Base-by-base conservation (phyloP, 306 rosid species). In the Vigna reflexopilosa region DNA sequence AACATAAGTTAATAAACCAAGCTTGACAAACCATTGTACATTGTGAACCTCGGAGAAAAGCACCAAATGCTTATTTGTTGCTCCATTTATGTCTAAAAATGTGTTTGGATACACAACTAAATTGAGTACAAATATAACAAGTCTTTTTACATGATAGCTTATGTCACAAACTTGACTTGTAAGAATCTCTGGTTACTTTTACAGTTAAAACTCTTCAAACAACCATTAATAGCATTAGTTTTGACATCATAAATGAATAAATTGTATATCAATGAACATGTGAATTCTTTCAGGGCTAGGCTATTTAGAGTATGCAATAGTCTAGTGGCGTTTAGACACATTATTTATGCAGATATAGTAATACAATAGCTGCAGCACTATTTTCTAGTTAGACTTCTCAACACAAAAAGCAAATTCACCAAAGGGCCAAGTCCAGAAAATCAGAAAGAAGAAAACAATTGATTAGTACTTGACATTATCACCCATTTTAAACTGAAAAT, bases 361-460 rank as follows among this genome's bases (percentile, higher is more conserved):
- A 62, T 16, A 59, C 58, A 75, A 62, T 34, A 19, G 26, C 22
- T 30, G 59, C 62, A 40, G 42, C 40, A 24, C 55, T 36, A 51
- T 76, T 36, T 48, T 36, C 20, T 17, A 65, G 63, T 51, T 65
- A 20, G 51, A 16, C 4, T 56, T 77, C 13, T 19, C 64, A 50
- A 64, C 51, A 34, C 68, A 68, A 68, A 7, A 30, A 77, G 55
- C 13, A 66, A 69, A 57, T 63, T 76, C 50, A 49, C 9, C 13
- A 30, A 17, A 76, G 24, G 26, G 19, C 42, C 38, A 32, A 48
- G 9, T 48, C 42, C 42, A 73, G 22, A 28, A 24, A 57, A 42
- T 67, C 56, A 50, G 38, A 52, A 22, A 52, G 81, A 22, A 66
- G 44, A 50, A 47, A 36, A n/a, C 30, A 78, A 32, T 20, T 17